Evolutionary conservation across 352 stramenopile species (phyloP).

Genomic region (Phytophthora palmivora): DNA sequence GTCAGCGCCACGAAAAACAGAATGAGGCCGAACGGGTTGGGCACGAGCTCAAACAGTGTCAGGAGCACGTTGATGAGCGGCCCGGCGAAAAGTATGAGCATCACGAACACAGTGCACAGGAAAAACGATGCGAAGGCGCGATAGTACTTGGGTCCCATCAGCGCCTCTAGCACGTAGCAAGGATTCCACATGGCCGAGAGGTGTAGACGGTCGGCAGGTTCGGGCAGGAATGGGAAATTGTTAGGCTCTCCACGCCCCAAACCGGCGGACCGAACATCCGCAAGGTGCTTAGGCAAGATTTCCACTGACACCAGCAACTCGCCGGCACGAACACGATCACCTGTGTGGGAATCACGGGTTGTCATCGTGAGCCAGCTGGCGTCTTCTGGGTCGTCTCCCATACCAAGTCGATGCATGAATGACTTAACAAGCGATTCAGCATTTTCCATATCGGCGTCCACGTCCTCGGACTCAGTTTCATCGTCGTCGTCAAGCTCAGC

Average conservation of each 20-base stretch:
- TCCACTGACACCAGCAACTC: slow-evolving; percentile 80
- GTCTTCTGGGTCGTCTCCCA: slow-evolving; percentile 82
- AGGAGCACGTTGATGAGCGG: slow-evolving; percentile 78
- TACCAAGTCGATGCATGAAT: slow-evolving; percentile 77
- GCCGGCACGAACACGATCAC: slow-evolving; percentile 63
- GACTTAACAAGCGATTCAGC: slow-evolving; percentile 74
- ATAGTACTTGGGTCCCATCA: slow-evolving; percentile 83
- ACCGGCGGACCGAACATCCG: slow-evolving; percentile 68
- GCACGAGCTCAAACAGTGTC: slow-evolving; percentile 70
- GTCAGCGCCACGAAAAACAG: slow-evolving; percentile 56
- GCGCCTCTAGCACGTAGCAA: slow-evolving; percentile 75
- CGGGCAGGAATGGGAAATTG: slow-evolving; percentile 76
- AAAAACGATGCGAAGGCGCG: slow-evolving; percentile 71
- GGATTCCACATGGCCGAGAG: slow-evolving; percentile 87
- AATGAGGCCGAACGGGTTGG: slow-evolving; percentile 64
- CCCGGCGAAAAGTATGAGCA: slow-evolving; percentile 71
- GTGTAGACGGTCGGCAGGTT: slow-evolving; percentile 77
- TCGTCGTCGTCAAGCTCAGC: slow-evolving; percentile 28
- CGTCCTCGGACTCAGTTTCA: slow-evolving; percentile 35
- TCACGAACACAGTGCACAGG: slow-evolving; percentile 58
- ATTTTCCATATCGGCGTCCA: slow-evolving; percentile 59
- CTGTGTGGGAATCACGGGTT: slow-evolving; percentile 64
- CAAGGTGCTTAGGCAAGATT: slow-evolving; percentile 67
- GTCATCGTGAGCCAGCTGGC: slow-evolving; percentile 78
- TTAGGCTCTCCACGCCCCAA: slow-evolving; percentile 82